A percentile compares a stretch with the other conserved stretches of the same genome.
These are phyloP conservation scores for Zygoascus flipseniorum DNA, from an alignment of 805 yeast species.

Conservation along the genomic window DNA sequence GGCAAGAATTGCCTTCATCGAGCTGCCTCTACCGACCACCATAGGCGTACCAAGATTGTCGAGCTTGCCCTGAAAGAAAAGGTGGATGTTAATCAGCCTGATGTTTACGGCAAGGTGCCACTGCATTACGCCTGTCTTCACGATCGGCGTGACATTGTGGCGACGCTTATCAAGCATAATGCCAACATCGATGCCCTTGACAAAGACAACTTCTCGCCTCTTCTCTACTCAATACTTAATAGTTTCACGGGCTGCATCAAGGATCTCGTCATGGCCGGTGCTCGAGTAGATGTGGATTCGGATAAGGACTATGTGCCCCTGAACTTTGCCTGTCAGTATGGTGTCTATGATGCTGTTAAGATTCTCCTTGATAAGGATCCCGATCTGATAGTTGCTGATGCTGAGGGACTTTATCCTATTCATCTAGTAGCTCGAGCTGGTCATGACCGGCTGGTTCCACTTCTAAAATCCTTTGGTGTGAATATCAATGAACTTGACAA, in stretches of 20 bases:
- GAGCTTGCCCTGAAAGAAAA: conserved; percentile 24
- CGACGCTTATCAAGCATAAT: conserved; percentile 33
- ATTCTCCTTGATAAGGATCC: conserved; percentile 42
- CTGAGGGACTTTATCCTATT: conserved; percentile 77
- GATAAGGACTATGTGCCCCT: conserved; percentile 46
- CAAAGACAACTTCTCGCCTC: conserved; percentile 56
- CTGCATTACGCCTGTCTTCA: conserved; percentile 73
- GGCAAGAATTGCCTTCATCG: conserved; percentile 74
- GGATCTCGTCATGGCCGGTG: conserved; percentile 42
- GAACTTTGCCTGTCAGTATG: conserved; percentile 82
- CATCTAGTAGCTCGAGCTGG: conserved; percentile 88
- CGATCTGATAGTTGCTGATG: conserved; percentile 47
- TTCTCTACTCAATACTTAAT: conserved; percentile 68
- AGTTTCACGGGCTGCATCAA: conserved; percentile 49
- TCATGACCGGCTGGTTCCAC: conserved; percentile 55
- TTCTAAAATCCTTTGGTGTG: conserved; percentile 47
- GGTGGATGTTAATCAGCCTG: conserved; percentile 25
- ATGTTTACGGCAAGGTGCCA: conserved; percentile 60
- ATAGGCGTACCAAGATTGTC: conserved; percentile 25
- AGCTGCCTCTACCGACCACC: conserved; percentile 25
- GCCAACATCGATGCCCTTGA: conserved; percentile 31
- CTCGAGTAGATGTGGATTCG: conserved; percentile 30
- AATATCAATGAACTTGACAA: conserved; percentile 74
- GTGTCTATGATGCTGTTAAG: conserved; percentile 63
- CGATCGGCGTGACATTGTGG: conserved; percentile 38